A percentile compares a stretch with the other conserved stretches of the same genome.
Evolutionary conservation across 2,329 filamentous ascomycete species (phyloP).

Genomic region (Metarhizium album): DNA sequence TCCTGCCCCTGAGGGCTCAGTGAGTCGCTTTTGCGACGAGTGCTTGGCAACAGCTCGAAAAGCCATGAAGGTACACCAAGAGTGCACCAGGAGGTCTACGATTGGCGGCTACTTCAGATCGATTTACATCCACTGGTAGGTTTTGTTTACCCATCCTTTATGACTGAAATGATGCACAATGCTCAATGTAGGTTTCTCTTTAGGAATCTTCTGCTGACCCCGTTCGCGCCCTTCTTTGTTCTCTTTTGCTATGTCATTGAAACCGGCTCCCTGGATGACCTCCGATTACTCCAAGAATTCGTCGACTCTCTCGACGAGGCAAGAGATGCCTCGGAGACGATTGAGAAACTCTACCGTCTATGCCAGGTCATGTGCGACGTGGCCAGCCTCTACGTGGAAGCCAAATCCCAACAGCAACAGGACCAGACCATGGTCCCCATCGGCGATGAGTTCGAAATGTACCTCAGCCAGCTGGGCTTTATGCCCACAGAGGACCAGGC

Average conservation of each 20-base stretch:
- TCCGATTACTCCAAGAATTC: conserved; percentile 45
- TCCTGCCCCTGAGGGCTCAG: conserved; percentile 30
- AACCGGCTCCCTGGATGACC: conserved; percentile 39
- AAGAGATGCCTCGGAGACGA: conserved; percentile 43
- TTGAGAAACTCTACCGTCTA: conserved; percentile 50
- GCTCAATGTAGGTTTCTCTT: background rate
- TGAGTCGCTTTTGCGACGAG: conserved; percentile 34
- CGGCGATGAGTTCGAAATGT: conserved; percentile 52
- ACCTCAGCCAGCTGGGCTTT: conserved; percentile 52
- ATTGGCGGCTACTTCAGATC: conserved; percentile 29
- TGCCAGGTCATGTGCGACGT: conserved; percentile 52
- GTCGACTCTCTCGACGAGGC: conserved; percentile 42
- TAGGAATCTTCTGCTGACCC: conserved; percentile 42
- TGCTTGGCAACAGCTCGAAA: conserved; percentile 40
- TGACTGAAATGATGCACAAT: background rate
- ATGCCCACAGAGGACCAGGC: conserved; percentile 32
- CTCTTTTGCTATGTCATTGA: conserved; percentile 49
- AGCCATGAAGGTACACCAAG: conserved; percentile 34
- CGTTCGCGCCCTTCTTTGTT: conserved; percentile 49
- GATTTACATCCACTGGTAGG: conserved; percentile 43
- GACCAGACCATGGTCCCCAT: conserved; percentile 37
- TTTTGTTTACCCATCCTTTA: background rate
- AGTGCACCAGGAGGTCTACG: conserved; percentile 33
- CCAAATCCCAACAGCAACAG: conserved; percentile 39
- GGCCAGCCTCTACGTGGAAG: conserved; percentile 50